Evolutionary conservation across 2,329 filamentous ascomycete genomes (phyloP).

Genomic region (Microdochium bolleyi): DNA sequence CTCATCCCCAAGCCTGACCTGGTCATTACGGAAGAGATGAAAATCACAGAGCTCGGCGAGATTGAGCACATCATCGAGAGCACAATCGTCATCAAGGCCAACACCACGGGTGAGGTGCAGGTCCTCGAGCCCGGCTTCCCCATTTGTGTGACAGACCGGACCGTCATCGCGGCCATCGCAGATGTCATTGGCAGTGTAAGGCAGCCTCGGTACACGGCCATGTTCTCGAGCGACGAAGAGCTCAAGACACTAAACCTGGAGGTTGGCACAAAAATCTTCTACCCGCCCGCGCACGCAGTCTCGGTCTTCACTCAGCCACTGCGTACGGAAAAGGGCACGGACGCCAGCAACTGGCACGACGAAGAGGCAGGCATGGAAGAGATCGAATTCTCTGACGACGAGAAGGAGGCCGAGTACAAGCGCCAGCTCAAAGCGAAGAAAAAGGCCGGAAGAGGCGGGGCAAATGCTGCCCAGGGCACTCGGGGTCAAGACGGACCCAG

Average conservation of each 20-base stretch:
- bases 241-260: conserved; percentile 59
- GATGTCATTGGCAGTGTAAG: conserved; percentile 83
- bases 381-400: conserved; percentile 93
- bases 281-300: conserved; percentile 68
- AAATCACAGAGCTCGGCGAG: conserved; percentile 65
- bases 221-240: conserved; percentile 62
- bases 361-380: conserved; percentile 84
- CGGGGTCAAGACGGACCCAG: conserved; percentile 26
- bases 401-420: conserved; percentile 82
- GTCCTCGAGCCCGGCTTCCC: conserved; percentile 81
- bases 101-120: conserved; percentile 70
- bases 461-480: conserved; percentile 23
- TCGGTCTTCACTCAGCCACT: conserved; percentile 84
- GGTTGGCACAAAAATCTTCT: conserved; percentile 68
- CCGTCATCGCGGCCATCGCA: conserved; percentile 71
- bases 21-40: conserved; percentile 67
- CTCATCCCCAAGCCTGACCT: conserved; percentile 68
- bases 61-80: conserved; percentile 75
- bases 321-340: conserved; percentile 74
- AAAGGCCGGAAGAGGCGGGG: conserved; percentile 29
- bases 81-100: conserved; percentile 70
- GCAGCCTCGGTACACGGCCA: conserved; percentile 77
- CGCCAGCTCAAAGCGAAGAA: conserved; percentile 60
- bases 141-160: conserved; percentile 68
- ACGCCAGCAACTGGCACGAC: conserved; percentile 91